Conservation (phyloP, 2,329 filamentous ascomycete species). For the Xylariaceae sp. region DNA sequence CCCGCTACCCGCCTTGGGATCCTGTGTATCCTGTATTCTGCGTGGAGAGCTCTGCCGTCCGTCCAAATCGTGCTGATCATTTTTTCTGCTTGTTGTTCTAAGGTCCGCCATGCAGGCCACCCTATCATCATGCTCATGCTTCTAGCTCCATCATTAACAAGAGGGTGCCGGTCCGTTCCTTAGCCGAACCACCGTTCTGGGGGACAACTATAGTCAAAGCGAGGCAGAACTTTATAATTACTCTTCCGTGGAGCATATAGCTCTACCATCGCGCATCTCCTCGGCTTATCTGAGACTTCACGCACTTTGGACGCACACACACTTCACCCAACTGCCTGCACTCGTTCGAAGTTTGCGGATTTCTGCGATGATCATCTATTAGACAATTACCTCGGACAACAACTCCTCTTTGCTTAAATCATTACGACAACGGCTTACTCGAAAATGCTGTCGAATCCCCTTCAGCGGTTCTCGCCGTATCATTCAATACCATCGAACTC, state of each 20-base stretch:
- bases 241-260: constrained; percentile 42
- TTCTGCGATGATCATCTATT: constrained; percentile 31
- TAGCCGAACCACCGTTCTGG: constrained; percentile 47
- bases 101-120: constrained; percentile 48
- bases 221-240: constrained; percentile 44
- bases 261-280: constrained; percentile 39
- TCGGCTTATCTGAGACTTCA: constrained; percentile 36
- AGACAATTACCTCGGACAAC: constrained; percentile 18
- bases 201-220: constrained; percentile 44
- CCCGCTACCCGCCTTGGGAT: constrained; percentile 48
- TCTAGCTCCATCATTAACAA: constrained; percentile 45
- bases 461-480: constrained; percentile 68
- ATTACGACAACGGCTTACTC: constrained; percentile 32
- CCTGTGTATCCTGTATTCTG: constrained; percentile 41
- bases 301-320: constrained; percentile 41
- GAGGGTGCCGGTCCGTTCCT: constrained; percentile 48
- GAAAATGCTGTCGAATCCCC: constrained; percentile 69
- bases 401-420: constrained; percentile 1
- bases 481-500: constrained; percentile 62
- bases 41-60: constrained; percentile 46
- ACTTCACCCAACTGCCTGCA: constrained; percentile 53
- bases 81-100: constrained; percentile 43
- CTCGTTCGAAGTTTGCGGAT: constrained; percentile 50
- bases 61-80: constrained; percentile 48
- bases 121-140: constrained; percentile 49